Conservation (phyloP, 192 early-diverging fungal genomes). For the Funneliformis geosporum region DNA sequence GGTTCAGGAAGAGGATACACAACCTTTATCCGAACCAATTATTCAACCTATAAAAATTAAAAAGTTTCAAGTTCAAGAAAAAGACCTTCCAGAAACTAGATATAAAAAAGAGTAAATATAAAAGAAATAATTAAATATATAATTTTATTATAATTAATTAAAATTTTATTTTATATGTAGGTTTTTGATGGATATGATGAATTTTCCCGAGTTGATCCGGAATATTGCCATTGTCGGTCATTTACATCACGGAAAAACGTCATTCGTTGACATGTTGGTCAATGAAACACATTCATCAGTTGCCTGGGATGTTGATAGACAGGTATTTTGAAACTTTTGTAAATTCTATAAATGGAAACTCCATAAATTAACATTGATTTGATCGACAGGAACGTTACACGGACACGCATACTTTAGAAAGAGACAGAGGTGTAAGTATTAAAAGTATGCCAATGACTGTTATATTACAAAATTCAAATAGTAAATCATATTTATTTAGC, state of each 20-base stretch:
- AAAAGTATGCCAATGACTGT: conserved; percentile 94
- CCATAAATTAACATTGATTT: conserved; percentile 44
- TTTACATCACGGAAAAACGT: conserved; percentile 96
- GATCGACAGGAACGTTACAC: conserved; percentile 74
- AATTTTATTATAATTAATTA: neutral
- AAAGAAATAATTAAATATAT: neutral
- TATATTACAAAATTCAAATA: conserved; percentile 83
- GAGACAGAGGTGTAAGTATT: conserved; percentile 85
- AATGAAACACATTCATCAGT: conserved; percentile 73
- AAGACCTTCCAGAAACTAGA: conserved; percentile 78
- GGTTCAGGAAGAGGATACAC: conserved; percentile 98
- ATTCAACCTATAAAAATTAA: conserved; percentile 85
- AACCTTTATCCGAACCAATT: conserved; percentile 92
- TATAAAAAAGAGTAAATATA: conserved; percentile 82
- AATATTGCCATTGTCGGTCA: conserved; percentile 93
- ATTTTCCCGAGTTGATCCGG: conserved; percentile 77
- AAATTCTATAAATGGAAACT: neutral
- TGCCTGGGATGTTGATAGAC: conserved; percentile 34
- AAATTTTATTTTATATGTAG: conserved; percentile 37
- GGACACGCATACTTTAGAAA: conserved; percentile 89
- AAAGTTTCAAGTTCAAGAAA: conserved; percentile 85
- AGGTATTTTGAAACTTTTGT: conserved; percentile 12
- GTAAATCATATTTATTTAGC: conserved; percentile 89
- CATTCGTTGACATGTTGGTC: conserved; percentile 91
- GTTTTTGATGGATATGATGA: conserved; percentile 80